These are phyloP conservation scores for Metschnikowia continentalis DNA, from an alignment of 805 yeast species.

Conservation along the genomic window DNA sequence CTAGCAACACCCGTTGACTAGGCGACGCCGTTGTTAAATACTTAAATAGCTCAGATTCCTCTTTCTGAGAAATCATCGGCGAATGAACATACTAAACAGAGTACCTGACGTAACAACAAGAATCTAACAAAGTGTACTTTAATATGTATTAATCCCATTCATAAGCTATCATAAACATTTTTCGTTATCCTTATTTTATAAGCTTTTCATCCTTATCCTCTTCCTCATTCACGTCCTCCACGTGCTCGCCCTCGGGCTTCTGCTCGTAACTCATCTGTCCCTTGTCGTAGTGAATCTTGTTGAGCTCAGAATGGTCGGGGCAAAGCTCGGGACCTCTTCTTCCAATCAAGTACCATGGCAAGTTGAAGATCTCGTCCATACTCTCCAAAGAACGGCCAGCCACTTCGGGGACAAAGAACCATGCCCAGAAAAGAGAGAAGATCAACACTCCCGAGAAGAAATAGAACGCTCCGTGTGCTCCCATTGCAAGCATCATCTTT, in stretches of 20 bases:
- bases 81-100: no score
- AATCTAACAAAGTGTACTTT: no score
- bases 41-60: no score
- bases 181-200: conserved; percentile 1
- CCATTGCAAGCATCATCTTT: conserved; percentile 43
- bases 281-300: conserved; percentile 18
- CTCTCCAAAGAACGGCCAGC: conserved; percentile 48
- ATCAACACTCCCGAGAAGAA: conserved; percentile 44
- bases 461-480: conserved; percentile 48
- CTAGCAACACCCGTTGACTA: no score
- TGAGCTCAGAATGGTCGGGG: conserved; percentile 47
- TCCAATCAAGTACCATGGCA: conserved; percentile 58
- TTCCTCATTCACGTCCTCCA: conserved; percentile 5
- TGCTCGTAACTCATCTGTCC: conserved; percentile 5
- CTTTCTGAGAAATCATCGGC: no score
- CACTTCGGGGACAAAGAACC: conserved; percentile 50
- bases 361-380: conserved; percentile 48
- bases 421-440: conserved; percentile 42
- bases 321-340: conserved; percentile 49
- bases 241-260: conserved; percentile 6
- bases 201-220: conserved; percentile 10
- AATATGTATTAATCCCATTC: no score
- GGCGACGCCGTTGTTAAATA: no score
- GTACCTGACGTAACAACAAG: no score
- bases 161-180: background rate